Conservation (phyloP, 495 filamentous ascomycete species). For the Xylaria intraflava region DNA sequence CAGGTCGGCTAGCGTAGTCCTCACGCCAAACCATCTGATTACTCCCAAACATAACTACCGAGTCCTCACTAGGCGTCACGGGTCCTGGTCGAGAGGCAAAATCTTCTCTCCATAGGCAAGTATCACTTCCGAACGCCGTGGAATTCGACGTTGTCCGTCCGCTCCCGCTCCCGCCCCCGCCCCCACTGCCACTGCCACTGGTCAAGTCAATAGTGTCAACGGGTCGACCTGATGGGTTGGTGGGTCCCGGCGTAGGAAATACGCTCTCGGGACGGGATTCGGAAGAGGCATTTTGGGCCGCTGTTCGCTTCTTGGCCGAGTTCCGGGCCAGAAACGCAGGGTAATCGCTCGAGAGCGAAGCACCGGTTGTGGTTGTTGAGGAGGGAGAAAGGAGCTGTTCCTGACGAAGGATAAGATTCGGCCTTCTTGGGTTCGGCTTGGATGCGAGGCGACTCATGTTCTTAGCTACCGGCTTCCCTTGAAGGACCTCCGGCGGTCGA, state of each 20-base stretch:
- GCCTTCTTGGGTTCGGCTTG: slow-evolving; percentile 18
- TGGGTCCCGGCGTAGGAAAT: slow-evolving; percentile 20
- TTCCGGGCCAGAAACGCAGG: slow-evolving; percentile 22
- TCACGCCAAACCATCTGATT: slow-evolving; percentile 25
- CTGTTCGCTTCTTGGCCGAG: slow-evolving; percentile 20
- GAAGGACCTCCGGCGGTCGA: slow-evolving; percentile 11
- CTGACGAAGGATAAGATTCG: slow-evolving; percentile 23
- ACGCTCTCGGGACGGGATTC: neutral
- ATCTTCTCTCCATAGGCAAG: slow-evolving; percentile 55
- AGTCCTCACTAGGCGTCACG: slow-evolving; percentile 42
- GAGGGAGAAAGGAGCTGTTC: slow-evolving; percentile 32
- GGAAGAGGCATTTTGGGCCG: slow-evolving; percentile 6
- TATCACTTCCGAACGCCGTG: slow-evolving; percentile 47
- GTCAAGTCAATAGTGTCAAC: slow-evolving; percentile 69
- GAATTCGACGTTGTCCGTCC: slow-evolving; percentile 31
- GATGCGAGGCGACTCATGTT: slow-evolving; percentile 26
- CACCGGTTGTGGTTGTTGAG: slow-evolving; percentile 20
- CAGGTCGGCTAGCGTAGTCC: slow-evolving; percentile 20
- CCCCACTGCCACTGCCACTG: neutral
- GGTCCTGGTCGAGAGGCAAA: slow-evolving; percentile 33
- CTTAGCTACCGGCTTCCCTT: slow-evolving; percentile 14
- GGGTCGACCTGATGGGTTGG: slow-evolving; percentile 17
- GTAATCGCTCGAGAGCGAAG: slow-evolving; percentile 30
- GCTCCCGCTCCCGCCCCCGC: slow-evolving; percentile 45
- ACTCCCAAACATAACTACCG: slow-evolving; percentile 19